A percentile compares a stretch with the other conserved stretches of the same genome.
Evolutionary conservation across 768 basidiomycete genomes (phyloP).

Genomic region (Auricularia heimuer): DNA sequence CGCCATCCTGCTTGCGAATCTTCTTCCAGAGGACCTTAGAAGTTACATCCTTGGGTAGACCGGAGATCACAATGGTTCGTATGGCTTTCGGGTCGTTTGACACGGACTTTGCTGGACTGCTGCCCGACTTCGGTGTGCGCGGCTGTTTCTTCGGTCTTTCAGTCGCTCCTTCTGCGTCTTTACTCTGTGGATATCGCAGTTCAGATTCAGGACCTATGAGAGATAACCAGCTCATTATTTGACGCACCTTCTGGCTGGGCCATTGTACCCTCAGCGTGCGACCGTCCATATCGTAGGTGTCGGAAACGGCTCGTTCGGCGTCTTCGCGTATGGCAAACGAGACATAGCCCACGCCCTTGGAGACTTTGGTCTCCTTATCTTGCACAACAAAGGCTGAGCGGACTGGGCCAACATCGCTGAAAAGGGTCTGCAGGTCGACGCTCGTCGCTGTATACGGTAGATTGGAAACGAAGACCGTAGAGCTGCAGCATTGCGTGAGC

Average conservation of each 20-base stretch:
- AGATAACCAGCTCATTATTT: too few species aligned
- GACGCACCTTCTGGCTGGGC: slow-evolving; percentile 67
- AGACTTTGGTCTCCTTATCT: slow-evolving; percentile 59
- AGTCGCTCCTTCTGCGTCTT: slow-evolving; percentile 17
- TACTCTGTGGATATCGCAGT: slow-evolving; percentile 16
- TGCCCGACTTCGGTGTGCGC: slow-evolving; percentile 4
- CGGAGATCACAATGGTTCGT: slow-evolving; percentile 68
- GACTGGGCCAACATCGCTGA: slow-evolving; percentile 93
- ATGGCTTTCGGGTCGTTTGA: slow-evolving; percentile 66
- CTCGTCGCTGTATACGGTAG: slow-evolving; percentile 86
- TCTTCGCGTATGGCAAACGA: slow-evolving; percentile 86
- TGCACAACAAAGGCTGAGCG: slow-evolving; percentile 89
- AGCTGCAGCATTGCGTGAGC: slow-evolving; percentile 27
- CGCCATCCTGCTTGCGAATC: slow-evolving; percentile 67
- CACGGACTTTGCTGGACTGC: slow-evolving; percentile 2
- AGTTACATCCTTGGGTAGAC: slow-evolving; percentile 53
- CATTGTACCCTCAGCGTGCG: slow-evolving; percentile 66
- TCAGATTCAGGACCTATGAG: not conserved
- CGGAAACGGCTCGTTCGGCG: slow-evolving; percentile 61
- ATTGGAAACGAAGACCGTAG: slow-evolving; percentile 90
- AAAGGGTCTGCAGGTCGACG: slow-evolving; percentile 81
- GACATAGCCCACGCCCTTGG: slow-evolving; percentile 95
- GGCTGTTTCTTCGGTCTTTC: slow-evolving; percentile 8
- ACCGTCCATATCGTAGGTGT: slow-evolving; percentile 54
- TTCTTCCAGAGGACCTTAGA: slow-evolving; percentile 76